Base-by-base conservation (phyloP, 441 rosid genomes). In the Raphanus hybrid region DNA sequence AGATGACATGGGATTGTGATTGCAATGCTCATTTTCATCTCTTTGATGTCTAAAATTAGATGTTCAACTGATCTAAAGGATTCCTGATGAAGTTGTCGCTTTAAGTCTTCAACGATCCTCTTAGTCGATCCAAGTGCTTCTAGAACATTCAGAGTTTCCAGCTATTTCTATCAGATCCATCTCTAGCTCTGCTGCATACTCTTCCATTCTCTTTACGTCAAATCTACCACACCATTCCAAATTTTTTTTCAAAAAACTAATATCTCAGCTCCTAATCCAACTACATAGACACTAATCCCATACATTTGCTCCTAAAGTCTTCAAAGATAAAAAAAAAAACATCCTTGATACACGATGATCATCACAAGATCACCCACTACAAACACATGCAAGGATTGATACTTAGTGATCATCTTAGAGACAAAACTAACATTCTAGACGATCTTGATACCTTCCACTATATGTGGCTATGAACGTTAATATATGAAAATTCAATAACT, bases 61-160 rank as follows among this genome's bases (percentile, higher is more conserved):
- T 66, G 26, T 6, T 85, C 84, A 1, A 85, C 75, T 76, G 86
- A 89, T 83, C 89, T 91, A 59, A 88, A n/a, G 0, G 94, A 93
- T 78, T 94, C 98, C 76, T 87, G 86, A 73, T 94, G 95, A 10
- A 91, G 90, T 79, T 92, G 97, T 59, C 88, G 83, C 87, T 94
- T 92, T 11, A 94, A 72, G 52, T 92, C 97, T 78, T 94, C 97
- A 0, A 90, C 98, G 3, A 91, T 88, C 73, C 87, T 84, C 75
- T 94, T 94, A 0, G 98, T 92, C 0, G 96, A 84, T 45, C 94
- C 97, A 3, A 94, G 91, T 73, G 90, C 98, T 86, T 94, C 98
- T 0, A 91, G 82, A 39, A 94, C 97, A 86, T 94, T 96, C 0
- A 94, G 93, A 3, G 96, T 89, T 71, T 92, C 96, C 23, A 92